Base-by-base conservation (phyloP, 2,329 filamentous ascomycete genomes). In the Talaromyces sp. region DNA sequence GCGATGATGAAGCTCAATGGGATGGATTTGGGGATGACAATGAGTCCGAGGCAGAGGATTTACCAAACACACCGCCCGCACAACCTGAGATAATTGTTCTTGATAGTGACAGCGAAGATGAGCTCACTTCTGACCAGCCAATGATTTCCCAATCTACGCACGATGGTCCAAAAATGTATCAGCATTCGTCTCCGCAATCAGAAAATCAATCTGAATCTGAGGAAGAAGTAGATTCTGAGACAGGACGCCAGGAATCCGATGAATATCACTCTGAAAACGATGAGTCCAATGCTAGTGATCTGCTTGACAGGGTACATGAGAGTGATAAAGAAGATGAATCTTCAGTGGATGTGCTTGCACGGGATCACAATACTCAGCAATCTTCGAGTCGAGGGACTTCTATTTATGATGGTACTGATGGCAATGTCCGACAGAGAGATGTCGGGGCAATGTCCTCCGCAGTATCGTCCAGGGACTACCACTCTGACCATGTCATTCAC, bases 91-190 rank as follows among this genome's bases (percentile, higher is more conserved):
- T 76, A 33, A 75, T 76, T 46, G 69, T 75, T 22, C 40, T 76
- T 13, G 74, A 75, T 51, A 75, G 72, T 52, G 74, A 75, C 50
- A 75, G 72, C 49, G 72, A 75, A 27, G 70, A 74, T 46, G 73
- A 75, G 46, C 57, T 60, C 39, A 44, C 40, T 17, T 54, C 60
- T 4, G 45, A 55, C 19, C 40, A 54, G 8, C 47, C 43, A 2
- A 17, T 7, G 11, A 39, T 24, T 17, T 22, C 27, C 5, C 52
- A 41, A 16, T 35, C 19, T 20, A 24, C 17, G 4, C 35, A 29
- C 17, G 39, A n/a, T 36, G 48, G 39, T 32, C 47, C 4, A 33
- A 22, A 11, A 36, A 17, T 20, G 13, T 14, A 36, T 16, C 47
- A 22, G 11, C 13, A 36, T 45, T 24, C 35, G 13, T 33, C 47